Evolutionary conservation across 306 rosid species (phyloP).

Genomic region (Sphenostylis stenocarpa): DNA sequence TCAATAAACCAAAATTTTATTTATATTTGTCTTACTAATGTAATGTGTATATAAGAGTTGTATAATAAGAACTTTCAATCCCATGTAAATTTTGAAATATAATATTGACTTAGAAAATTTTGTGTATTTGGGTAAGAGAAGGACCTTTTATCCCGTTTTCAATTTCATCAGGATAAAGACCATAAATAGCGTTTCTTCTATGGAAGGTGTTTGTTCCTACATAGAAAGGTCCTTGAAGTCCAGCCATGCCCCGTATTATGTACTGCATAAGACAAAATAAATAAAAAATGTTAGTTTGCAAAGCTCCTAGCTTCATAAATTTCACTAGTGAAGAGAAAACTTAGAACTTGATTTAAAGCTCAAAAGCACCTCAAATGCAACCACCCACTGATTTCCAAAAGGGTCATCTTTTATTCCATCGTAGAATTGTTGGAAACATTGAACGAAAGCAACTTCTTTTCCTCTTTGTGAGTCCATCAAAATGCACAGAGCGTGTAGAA

Average conservation of each 20-base stretch:
- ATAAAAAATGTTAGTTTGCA: background rate
- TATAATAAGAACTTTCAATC: background rate
- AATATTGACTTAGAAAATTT: background rate
- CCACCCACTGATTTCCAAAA: slow-evolving; percentile 49
- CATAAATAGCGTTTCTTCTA: slow-evolving; percentile 67
- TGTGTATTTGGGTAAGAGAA: background rate
- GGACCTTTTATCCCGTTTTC: slow-evolving; percentile 33
- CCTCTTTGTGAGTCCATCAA: slow-evolving; percentile 43
- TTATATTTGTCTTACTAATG: background rate
- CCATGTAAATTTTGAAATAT: no score
- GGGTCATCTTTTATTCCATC: slow-evolving; percentile 71
- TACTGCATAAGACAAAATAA: slow-evolving; percentile 31
- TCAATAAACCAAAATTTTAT: background rate
- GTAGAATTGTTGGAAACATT: slow-evolving; percentile 57
- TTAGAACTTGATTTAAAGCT: background rate
- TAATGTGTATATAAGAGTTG: no score
- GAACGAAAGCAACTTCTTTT: slow-evolving; percentile 59
- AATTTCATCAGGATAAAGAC: slow-evolving; percentile 38
- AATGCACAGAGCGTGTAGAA: slow-evolving; percentile 59
- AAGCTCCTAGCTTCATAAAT: background rate
- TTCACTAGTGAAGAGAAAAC: background rate
- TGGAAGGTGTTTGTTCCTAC: slow-evolving; percentile 64
- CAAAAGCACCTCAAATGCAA: slow-evolving; percentile 36
- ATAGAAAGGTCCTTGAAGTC: slow-evolving; percentile 59
- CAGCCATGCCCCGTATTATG: slow-evolving; percentile 42